Conservation (phyloP, 805 yeast species). For the Danielozyma ontarioensis region DNA sequence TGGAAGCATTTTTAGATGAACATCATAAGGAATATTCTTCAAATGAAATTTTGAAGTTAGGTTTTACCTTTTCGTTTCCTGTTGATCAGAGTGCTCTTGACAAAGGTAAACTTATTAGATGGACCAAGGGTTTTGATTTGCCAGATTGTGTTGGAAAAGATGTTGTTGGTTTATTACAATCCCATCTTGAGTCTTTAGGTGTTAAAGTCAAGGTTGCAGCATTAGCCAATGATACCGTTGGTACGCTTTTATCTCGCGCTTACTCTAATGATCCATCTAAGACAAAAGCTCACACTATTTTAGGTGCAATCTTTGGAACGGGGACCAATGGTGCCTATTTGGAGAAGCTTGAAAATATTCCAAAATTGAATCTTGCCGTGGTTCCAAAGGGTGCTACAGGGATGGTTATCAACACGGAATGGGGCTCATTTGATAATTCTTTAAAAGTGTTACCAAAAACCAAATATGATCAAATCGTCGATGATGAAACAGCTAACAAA, state of each 20-base stretch:
- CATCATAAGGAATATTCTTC: conserved; percentile 51
- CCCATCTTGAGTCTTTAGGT: conserved; percentile 53
- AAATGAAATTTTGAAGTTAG: conserved; percentile 51
- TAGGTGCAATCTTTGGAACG: conserved; percentile 94
- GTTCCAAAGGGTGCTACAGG: conserved; percentile 33
- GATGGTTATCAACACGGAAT: conserved; percentile 93
- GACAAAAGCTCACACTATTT: conserved; percentile 66
- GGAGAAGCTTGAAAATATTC: conserved; percentile 69
- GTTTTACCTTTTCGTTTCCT: conserved; percentile 94
- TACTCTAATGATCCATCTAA: conserved; percentile 62
- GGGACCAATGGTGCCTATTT: conserved; percentile 96
- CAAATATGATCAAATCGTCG: conserved; percentile 68
- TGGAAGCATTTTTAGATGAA: conserved; percentile 57
- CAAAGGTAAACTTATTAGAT: conserved; percentile 78
- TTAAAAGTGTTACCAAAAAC: conserved; percentile 72
- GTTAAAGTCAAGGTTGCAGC: conserved; percentile 76
- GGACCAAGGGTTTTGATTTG: conserved; percentile 95
- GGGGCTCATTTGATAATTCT: conserved; percentile 96
- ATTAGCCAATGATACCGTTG: conserved; percentile 92
- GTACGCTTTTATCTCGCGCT: conserved; percentile 84
- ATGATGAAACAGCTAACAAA: conserved; percentile 68
- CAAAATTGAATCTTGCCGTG: conserved; percentile 50
- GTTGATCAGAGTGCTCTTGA: conserved; percentile 78
- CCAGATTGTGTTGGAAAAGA: conserved; percentile 82
- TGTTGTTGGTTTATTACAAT: conserved; percentile 69